Percentiles rank a stretch among this genome's conserved stretches.
Conservation (phyloP, 2,329 filamentous ascomycete genomes). For the Penicillium verrucosum region DNA sequence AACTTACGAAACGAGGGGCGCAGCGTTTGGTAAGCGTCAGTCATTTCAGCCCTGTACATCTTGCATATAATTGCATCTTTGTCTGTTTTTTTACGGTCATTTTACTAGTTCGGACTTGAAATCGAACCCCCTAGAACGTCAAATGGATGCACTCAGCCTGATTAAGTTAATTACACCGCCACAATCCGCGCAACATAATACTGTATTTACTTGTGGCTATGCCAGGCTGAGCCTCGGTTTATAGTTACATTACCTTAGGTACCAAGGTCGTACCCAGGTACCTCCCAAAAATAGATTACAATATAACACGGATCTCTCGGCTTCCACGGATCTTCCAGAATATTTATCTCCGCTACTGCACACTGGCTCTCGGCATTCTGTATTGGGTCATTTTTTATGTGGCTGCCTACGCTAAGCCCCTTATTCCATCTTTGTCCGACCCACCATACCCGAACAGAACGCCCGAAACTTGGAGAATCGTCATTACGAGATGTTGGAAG, state of each 20-base stretch:
- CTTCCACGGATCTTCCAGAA: slow-evolving; percentile 17
- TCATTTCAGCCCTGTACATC: not conserved
- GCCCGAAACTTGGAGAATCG: not conserved
- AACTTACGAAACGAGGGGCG: slow-evolving; percentile 9
- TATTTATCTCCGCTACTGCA: not conserved
- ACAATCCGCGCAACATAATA: not conserved
- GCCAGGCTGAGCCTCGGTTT: not conserved
- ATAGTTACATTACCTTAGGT: not conserved
- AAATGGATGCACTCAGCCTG: not conserved
- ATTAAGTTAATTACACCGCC: slow-evolving; percentile 1
- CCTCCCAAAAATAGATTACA: slow-evolving; percentile 8
- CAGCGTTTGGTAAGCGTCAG: slow-evolving; percentile 5
- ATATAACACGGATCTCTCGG: slow-evolving; percentile 8
- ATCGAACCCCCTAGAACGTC: not conserved
- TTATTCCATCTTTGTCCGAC: not conserved
- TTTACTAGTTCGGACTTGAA: not conserved
- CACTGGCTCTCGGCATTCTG: not conserved
- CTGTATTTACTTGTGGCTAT: slow-evolving; percentile 5
- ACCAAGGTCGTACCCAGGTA: no score
- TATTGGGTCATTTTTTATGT: not conserved
- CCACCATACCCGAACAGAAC: not conserved
- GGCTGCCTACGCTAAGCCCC: slow-evolving; percentile 10
- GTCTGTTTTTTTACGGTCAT: not conserved
- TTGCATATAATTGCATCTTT: not conserved
- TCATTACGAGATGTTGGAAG: not conserved